Evolutionary conservation across 805 yeast genomes (phyloP).

Genomic region (Kuraishia hungarica): DNA sequence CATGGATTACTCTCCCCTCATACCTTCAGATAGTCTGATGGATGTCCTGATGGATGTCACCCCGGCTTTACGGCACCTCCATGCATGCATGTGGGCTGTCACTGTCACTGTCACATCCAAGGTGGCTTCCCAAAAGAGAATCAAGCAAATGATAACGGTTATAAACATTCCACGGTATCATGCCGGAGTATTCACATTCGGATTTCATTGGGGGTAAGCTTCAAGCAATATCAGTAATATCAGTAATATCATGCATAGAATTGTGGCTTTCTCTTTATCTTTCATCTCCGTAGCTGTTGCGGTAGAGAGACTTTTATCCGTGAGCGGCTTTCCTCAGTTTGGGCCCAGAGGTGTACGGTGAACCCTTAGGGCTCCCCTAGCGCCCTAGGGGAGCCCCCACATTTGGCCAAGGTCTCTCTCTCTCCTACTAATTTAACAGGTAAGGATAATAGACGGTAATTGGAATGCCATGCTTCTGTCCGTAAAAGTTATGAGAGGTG

Average conservation of each 20-base stretch:
- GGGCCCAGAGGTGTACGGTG: background rate
- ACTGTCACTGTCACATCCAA: too few species aligned
- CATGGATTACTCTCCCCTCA: too few species aligned
- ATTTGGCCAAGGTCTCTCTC: too few species aligned
- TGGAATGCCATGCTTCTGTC: constrained; percentile 16
- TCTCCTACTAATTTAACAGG: background rate
- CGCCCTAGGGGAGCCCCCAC: too few species aligned
- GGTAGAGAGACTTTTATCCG: background rate
- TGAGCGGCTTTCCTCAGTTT: background rate
- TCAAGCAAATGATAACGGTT: background rate
- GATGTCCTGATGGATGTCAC: background rate
- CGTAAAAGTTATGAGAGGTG: constrained; percentile 12
- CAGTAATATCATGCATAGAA: background rate
- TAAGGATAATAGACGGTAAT: constrained; percentile 15
- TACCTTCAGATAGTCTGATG: too few species aligned
- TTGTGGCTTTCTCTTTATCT: background rate
- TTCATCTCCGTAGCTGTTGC: background rate
- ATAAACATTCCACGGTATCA: background rate
- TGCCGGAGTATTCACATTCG: too few species aligned
- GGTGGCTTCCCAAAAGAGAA: too few species aligned
- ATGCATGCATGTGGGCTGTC: background rate
- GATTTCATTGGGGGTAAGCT: too few species aligned
- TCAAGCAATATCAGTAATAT: too few species aligned
- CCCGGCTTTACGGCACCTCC: background rate
- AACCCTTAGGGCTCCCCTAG: background rate